phyloP scores from a whole-genome alignment of 306 rosid species.

The Cicer bijugum region DNA sequence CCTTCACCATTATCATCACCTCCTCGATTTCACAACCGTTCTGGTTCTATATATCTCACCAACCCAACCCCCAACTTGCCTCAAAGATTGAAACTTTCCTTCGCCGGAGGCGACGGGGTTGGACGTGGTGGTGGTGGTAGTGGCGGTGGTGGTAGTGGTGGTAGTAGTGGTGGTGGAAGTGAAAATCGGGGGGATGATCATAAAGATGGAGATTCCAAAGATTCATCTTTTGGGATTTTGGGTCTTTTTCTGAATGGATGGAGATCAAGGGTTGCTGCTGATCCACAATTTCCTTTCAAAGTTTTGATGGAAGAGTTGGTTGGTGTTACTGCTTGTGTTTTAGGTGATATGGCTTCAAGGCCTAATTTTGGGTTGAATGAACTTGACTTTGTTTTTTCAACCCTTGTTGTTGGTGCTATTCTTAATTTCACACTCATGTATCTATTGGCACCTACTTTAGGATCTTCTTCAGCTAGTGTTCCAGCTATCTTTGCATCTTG shows the following conservation, averaged over 20 bases:
- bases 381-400: slow-evolving; percentile 88
- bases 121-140: slow-evolving; percentile 49
- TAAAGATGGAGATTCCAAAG: not conserved
- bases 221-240: slow-evolving; percentile 60
- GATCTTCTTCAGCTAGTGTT: slow-evolving; percentile 42
- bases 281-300: slow-evolving; percentile 91
- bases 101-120: slow-evolving; percentile 58
- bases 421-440: slow-evolving; percentile 87
- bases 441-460: slow-evolving; percentile 68
- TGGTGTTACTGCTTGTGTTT: slow-evolving; percentile 72
- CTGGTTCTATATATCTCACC: slow-evolving; percentile 43
- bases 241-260: slow-evolving; percentile 66
- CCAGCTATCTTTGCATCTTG: slow-evolving; percentile 56
- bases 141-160: slow-evolving; percentile 37
- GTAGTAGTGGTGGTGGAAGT: slow-evolving; percentile 1
- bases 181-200: slow-evolving; percentile 36
- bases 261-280: slow-evolving; percentile 82
- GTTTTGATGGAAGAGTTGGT: slow-evolving; percentile 87
- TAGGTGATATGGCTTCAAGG: slow-evolving; percentile 89
- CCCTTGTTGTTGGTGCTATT: slow-evolving; percentile 85
- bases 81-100: slow-evolving; percentile 49
- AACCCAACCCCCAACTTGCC: slow-evolving; percentile 22
- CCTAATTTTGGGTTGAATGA: slow-evolving; percentile 92
- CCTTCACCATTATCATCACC: slow-evolving; percentile 43
- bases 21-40: slow-evolving; percentile 40